Base-by-base conservation (phyloP, 2,329 filamentous ascomycete genomes). In the Talaromyces marneffei region DNA sequence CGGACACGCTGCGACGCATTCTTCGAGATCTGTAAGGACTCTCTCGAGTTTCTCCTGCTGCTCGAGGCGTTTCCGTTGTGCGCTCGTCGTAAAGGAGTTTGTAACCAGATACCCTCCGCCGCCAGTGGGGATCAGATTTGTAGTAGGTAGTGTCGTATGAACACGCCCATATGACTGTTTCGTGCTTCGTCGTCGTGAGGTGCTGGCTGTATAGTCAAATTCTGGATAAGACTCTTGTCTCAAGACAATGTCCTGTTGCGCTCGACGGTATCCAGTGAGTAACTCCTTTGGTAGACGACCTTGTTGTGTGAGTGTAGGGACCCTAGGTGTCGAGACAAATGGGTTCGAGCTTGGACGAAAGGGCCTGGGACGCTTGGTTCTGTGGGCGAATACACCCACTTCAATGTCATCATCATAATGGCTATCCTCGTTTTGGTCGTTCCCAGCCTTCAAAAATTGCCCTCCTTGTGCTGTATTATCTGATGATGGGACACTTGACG, bases 51-150 rank as follows among this genome's bases (percentile, higher is more conserved):
- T 29, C 9, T 59, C 37, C 4, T 54, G 4, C 12, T 62, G 60
- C 8, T 58, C 50, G 9, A 46, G 33, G 10, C 50, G 53, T 40
- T 62, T 62, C n/a, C 39, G 56, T n/a, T 62, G 46, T 6, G 12
- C n/a, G 25, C 25, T 12, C 10, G 9, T 52, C 55, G 48, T 57
- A n/a, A 57, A 57, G 1, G 23, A 46, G n/a, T 57, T 57, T 14
- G 37, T 29, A 8, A 16, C 25, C 10, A 57, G 27, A 16, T 25
- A 55, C 2, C 48, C 29, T 52, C 48, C 18, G 1, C 48, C 48
- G 9, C 29, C 48, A 23, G 48, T 35, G 1, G 48, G 48, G 4
- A 52, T 33, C 10, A 20, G 0, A 1, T 20, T 33, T 2, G 48
- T 20, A 20, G 48, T 2, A 20, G 48, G 29, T 3, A 20, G 4